A percentile compares a stretch with the other conserved stretches of the same genome.
Evolutionary conservation across 1,284 basidiomycete species (phyloP).

Genomic region (Cystobasidium slooffiae): DNA sequence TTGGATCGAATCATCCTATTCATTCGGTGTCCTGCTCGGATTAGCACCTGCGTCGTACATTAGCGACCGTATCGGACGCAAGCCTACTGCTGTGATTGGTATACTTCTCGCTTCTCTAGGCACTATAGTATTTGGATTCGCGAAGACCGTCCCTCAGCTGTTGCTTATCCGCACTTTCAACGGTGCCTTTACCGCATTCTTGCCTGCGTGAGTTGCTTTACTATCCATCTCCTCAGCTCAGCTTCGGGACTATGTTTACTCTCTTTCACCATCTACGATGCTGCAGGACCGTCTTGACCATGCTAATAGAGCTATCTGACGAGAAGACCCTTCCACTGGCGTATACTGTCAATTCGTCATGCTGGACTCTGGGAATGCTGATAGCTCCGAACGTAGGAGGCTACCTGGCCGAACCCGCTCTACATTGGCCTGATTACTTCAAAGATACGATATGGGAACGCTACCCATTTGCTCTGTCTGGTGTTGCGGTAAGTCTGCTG

Average conservation of each 20-base stretch:
- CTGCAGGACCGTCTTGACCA: neutral
- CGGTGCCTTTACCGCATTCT: conserved; percentile 26
- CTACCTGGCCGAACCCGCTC: neutral
- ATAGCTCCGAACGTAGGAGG: conserved; percentile 1
- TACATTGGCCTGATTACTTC: conserved; percentile 1
- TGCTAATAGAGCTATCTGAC: neutral
- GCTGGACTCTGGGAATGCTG: neutral
- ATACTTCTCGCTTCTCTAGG: conserved; percentile 12
- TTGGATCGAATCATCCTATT: conserved; percentile 28
- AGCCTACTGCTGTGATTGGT: conserved; percentile 26
- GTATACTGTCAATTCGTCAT: neutral
- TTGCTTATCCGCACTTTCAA: conserved; percentile 5
- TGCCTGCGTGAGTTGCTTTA: conserved; percentile 31
- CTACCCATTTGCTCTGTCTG: conserved; percentile 31
- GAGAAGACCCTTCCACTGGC: neutral
- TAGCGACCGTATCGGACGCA: conserved; percentile 29
- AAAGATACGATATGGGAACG: conserved; percentile 1
- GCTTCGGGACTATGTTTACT: neutral
- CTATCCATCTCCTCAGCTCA: neutral
- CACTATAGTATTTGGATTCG: conserved; percentile 24
- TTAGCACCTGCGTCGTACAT: conserved; percentile 21
- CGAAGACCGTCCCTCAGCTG: conserved; percentile 6
- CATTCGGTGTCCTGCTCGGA: conserved; percentile 19
- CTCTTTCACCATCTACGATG: neutral
- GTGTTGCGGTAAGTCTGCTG: conserved; percentile 17